These are phyloP conservation scores for Alloteropsis semialata DNA, from an alignment of 176 grass and related monocot species.

Conservation along the genomic window DNA sequence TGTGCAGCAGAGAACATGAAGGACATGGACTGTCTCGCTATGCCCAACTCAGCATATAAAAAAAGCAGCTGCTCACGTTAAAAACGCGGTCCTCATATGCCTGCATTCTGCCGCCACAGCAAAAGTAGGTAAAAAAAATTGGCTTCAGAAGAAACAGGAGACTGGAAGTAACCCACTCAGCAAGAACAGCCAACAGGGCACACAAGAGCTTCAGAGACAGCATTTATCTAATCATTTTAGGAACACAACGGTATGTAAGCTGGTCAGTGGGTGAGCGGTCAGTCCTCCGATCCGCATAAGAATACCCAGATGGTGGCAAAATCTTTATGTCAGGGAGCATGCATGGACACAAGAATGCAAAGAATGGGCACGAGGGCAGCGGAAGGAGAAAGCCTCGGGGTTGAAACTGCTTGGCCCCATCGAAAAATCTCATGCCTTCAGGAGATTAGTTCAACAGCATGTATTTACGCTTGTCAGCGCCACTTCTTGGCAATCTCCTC, in stretches of 20 bases:
- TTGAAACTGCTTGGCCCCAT: slow-evolving; percentile 12
- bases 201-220: neutral
- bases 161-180: neutral
- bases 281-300: neutral
- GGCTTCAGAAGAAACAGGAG: neutral
- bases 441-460: slow-evolving; percentile 16
- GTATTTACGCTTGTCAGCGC: slow-evolving; percentile 30
- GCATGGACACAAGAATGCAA: slow-evolving; percentile 25
- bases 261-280: neutral
- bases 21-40: neutral
- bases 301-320: neutral
- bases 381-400: slow-evolving; percentile 13
- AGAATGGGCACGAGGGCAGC: slow-evolving; percentile 27
- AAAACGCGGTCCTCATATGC: neutral
- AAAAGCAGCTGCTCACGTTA: too few species aligned
- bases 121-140: neutral
- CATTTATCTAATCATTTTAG: slow-evolving; percentile 5
- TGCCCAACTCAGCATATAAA: neutral
- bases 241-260: slow-evolving; percentile 12
- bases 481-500: slow-evolving; percentile 48
- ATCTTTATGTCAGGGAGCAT: neutral
- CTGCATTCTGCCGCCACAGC: neutral
- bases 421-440: slow-evolving; percentile 24
- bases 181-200: neutral
- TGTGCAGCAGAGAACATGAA: neutral